Base-by-base conservation (phyloP, 2,329 filamentous ascomycete species). In the Sordariomycetes sp. region DNA sequence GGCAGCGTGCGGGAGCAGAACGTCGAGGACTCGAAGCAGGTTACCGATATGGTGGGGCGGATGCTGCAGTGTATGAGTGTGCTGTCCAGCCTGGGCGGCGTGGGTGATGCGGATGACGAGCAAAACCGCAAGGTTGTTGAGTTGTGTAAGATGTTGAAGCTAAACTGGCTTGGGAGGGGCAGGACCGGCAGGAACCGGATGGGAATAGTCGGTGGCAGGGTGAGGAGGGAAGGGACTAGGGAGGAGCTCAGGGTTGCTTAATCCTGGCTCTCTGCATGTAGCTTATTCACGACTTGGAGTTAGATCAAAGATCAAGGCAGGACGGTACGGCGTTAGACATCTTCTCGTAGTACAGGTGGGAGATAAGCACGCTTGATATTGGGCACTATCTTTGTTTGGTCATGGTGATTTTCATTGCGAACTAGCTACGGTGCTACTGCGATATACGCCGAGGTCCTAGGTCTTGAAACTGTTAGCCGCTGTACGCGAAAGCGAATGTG, bases 31-130 rank as follows among this genome's bases (percentile, higher is more conserved):
- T 81, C 77, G 32, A 74, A 86, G 52, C 78, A 92, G 50, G 78
- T 96, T 35, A 94, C 92, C 1, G 88, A 96, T 46, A 94, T 90
- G 46, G 88, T 95, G 1, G 92, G 87, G 0, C 71, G 90, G 33
- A 94, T 98, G 86, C 66, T 98, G 42, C 92, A 98, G 63, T 98
- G 92, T 57, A 82, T 96, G 58, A 90, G 82, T 53, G 87, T 98
- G 7, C 67, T 98, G 16, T 84, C 86, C 4, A 80, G 79, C 41
- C 74, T 94, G 10, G 81, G 66, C 16, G 53, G 50, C 30, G 76
- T 70, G 1, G 74, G 73, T 8, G 79, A 61, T 28, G 55, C 49
- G 31, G 76, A 67, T 1, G 73, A 75, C 15, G 86, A 93, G 42
- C 71, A 75, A 2, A 85, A 90, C 51, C 72, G 71, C 37, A 86